Evolutionary conservation across 1,139 yeast genomes (phyloP).

Genomic region (Lodderomyces theae): DNA sequence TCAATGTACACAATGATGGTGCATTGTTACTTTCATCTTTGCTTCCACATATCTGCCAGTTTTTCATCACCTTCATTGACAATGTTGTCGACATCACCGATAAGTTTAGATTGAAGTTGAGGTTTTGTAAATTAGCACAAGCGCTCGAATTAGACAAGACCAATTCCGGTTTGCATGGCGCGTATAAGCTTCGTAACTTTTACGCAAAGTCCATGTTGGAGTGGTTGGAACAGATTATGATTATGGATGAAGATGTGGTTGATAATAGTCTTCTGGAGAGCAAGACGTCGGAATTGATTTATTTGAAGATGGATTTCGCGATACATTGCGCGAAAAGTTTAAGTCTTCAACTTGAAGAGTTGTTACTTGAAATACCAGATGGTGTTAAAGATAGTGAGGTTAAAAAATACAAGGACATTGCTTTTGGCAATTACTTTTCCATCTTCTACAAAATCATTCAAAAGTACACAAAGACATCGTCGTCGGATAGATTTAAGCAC

Average conservation of each 20-base stretch:
- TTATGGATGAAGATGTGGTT: conserved; percentile 23
- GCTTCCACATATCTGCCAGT: conserved; percentile 32
- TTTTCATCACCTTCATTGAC: conserved; percentile 32
- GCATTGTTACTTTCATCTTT: conserved; percentile 35
- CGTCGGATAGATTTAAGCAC: conserved; percentile 38
- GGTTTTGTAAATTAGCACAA: conserved; percentile 55
- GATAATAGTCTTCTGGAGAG: conserved; percentile 9
- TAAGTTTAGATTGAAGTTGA: conserved; percentile 50
- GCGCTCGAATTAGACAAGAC: conserved; percentile 45
- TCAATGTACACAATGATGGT: conserved; percentile 35
- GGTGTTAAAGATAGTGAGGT: conserved; percentile 57
- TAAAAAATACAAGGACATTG: conserved; percentile 56
- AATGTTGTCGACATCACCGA: conserved; percentile 34
- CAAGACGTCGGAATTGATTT: conserved; percentile 44
- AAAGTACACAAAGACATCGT: conserved; percentile 41
- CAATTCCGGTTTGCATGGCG: conserved; percentile 50
- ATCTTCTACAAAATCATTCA: conserved; percentile 70
- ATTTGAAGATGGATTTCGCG: conserved; percentile 61
- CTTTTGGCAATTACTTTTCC: conserved; percentile 71
- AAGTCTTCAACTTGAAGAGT: conserved; percentile 50
- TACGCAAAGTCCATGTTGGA: conserved; percentile 59
- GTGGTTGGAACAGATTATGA: conserved; percentile 65
- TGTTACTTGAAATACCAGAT: conserved; percentile 62
- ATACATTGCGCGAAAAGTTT: conserved; percentile 63
- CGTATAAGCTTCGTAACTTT: conserved; percentile 55